phyloP scores from a whole-genome alignment of 192 early-diverging fungal genomes.

The Phycomyces nitens region DNA sequence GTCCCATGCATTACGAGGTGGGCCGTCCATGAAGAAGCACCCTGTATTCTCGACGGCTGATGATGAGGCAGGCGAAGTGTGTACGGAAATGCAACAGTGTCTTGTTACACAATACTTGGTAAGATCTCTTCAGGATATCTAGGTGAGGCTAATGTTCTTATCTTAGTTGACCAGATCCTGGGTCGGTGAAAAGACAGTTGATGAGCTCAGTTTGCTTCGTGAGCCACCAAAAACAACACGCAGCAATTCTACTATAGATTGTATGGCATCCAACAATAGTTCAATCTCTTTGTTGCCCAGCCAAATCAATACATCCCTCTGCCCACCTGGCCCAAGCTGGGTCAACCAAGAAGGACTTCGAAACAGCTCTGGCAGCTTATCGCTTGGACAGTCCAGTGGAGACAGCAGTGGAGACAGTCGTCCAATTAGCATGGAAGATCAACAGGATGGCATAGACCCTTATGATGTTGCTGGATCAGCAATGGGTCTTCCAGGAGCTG shows the following conservation, averaged over 20 bases:
- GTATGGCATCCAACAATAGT: not conserved
- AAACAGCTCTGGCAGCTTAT: conserved; percentile 15
- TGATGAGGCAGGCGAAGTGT: conserved; percentile 15
- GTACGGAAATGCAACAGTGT: conserved; percentile 48
- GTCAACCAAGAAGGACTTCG: not conserved
- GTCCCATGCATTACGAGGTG: conserved; percentile 44
- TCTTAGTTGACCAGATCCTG: conserved; percentile 54
- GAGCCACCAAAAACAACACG: conserved; percentile 46
- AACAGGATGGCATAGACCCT: not conserved
- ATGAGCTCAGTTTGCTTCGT: conserved; percentile 63
- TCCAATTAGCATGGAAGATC: conserved; percentile 28
- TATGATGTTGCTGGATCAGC: not conserved
- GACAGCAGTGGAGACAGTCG: conserved; percentile 18
- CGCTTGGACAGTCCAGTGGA: conserved; percentile 3
- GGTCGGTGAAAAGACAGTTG: conserved; percentile 71
- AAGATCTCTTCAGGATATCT: conserved; percentile 11
- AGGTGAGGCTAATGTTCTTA: not conserved
- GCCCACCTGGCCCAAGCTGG: not conserved
- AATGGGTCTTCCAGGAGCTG: not conserved
- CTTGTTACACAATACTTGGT: conserved; percentile 64
- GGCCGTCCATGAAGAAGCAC: conserved; percentile 41
- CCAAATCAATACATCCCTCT: not conserved
- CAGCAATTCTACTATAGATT: conserved; percentile 4
- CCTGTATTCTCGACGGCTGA: conserved; percentile 42
- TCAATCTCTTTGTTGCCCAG: not conserved